Evolutionary conservation across 305 asterid species (phyloP).

Genomic region (Nicotiana rustica): DNA sequence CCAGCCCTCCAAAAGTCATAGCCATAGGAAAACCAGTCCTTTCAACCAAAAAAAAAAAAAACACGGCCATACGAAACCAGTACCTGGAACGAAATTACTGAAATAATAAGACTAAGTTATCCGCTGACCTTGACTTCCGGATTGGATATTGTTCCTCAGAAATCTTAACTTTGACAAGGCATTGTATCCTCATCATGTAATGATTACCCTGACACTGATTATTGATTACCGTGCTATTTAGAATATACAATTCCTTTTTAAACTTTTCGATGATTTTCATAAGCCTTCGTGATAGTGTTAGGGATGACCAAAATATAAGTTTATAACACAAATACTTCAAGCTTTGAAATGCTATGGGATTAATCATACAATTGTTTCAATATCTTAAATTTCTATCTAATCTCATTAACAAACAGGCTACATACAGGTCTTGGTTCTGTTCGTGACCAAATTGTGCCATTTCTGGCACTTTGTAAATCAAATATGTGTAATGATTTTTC

Average conservation of each 20-base stretch:
- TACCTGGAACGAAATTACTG: neutral
- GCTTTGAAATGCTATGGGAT: constrained; percentile 28
- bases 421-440: neutral
- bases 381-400: neutral
- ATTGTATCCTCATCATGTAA: neutral
- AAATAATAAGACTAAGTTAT: constrained; percentile 5
- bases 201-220: neutral
- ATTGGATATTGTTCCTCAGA: neutral
- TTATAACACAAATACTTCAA: constrained; percentile 5
- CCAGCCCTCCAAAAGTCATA: neutral
- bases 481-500: neutral
- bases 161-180: neutral
- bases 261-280: neutral
- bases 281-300: neutral
- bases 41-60: neutral
- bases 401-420: neutral
- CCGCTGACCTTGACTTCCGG: constrained; percentile 6
- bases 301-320: neutral
- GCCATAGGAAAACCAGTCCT: neutral
- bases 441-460: neutral
- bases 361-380: neutral
- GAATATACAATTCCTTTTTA: neutral
- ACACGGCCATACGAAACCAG: neutral
- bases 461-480: neutral
- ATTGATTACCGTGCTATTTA: neutral